These are phyloP conservation scores for Claviceps purpurea DNA, from an alignment of 2,329 filamentous ascomycete species.

Conservation along the genomic window DNA sequence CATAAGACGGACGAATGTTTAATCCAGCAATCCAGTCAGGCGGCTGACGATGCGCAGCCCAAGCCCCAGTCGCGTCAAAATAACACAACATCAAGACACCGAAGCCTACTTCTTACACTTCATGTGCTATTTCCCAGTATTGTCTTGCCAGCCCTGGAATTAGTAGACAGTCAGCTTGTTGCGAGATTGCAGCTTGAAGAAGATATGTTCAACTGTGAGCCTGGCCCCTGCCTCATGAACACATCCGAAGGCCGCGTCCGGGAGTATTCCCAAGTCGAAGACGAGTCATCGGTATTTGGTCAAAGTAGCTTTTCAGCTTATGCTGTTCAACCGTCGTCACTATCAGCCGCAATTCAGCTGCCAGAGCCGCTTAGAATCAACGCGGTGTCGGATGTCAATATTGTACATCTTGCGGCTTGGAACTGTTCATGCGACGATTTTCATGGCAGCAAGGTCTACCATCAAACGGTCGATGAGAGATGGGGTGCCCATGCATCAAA, in stretches of 20 bases:
- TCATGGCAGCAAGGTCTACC: conserved; percentile 40
- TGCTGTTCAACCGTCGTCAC: conserved; percentile 52
- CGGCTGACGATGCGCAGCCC: neutral
- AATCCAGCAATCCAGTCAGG: neutral
- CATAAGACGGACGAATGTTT: neutral
- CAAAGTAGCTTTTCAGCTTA: conserved; percentile 28
- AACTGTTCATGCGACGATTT: conserved; percentile 85
- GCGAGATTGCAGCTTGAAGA: neutral
- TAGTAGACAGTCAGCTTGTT: conserved; percentile 68
- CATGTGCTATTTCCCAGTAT: conserved; percentile 76
- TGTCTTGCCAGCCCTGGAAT: conserved; percentile 72
- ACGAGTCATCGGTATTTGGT: neutral
- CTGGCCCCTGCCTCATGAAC: neutral
- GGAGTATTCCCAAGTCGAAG: neutral
- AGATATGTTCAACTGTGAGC: neutral
- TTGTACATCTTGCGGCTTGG: conserved; percentile 65
- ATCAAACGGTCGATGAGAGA: conserved; percentile 12
- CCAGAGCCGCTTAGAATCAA: neutral
- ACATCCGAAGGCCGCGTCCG: neutral
- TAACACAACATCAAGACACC: conserved; percentile 15
- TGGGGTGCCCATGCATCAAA: neutral
- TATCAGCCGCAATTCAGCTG: conserved; percentile 14
- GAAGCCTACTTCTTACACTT: conserved; percentile 57
- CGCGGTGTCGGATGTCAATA: conserved; percentile 33
- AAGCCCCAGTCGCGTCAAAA: neutral